Conservation (phyloP, 441 rosid genomes). For the Capsella rubella region DNA sequence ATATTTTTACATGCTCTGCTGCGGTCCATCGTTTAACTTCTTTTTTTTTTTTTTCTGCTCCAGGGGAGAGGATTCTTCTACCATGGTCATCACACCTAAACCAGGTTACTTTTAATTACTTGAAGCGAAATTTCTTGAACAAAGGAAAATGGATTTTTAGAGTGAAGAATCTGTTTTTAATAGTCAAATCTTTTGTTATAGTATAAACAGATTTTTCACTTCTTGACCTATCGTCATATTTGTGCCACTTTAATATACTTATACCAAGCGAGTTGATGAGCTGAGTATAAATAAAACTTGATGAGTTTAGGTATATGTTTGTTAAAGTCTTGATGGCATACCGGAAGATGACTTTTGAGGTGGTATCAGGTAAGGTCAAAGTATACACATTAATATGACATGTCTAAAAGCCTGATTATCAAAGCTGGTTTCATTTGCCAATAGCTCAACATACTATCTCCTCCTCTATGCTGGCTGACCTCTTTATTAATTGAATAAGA, state of each 20-base stretch:
- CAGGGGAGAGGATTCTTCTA: slow-evolving; percentile 60
- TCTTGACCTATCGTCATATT: too few species aligned
- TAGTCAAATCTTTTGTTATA: too few species aligned
- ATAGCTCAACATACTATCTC: slow-evolving; percentile 68
- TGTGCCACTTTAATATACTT: too few species aligned
- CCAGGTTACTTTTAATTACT: slow-evolving; percentile 22
- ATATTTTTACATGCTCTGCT: slow-evolving; percentile 71
- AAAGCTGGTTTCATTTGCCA: neutral
- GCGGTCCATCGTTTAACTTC: slow-evolving; percentile 55
- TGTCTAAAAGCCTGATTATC: neutral
- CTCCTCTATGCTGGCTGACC: slow-evolving; percentile 93
- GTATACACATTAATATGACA: slow-evolving; percentile 11
- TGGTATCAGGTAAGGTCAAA: too few species aligned
- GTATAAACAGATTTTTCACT: too few species aligned
- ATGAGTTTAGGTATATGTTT: slow-evolving; percentile 15
- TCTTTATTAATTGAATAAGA: slow-evolving; percentile 51
- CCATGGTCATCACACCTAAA: slow-evolving; percentile 58
- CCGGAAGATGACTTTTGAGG: slow-evolving; percentile 77
- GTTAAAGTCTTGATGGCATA: slow-evolving; percentile 39
- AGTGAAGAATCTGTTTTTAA: too few species aligned
- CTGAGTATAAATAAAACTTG: slow-evolving; percentile 3
- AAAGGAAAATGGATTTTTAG: neutral
- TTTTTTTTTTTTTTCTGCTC: slow-evolving; percentile 42
- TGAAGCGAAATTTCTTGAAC: neutral
- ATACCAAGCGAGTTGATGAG: neutral